Base-by-base conservation (phyloP, 2,329 filamentous ascomycete genomes). In the Cercospora zeae-maydis region DNA sequence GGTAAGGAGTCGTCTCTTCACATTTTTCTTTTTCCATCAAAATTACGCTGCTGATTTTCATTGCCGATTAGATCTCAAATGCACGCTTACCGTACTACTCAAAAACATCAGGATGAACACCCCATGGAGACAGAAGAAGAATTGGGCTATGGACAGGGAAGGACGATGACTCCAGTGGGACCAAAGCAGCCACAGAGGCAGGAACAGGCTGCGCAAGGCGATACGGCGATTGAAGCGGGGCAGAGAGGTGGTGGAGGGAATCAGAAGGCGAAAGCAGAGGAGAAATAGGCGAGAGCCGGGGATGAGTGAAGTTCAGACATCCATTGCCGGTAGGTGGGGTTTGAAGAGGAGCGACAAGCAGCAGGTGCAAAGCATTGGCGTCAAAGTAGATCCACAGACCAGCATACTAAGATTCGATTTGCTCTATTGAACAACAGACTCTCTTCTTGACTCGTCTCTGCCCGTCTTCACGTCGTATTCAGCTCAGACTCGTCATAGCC, bases 131-230 rank as follows among this genome's bases (percentile, higher is more conserved):
- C 54, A 27, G 54, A 62, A n/a, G 34, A 62, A 21, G 34, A 21
- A 8, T 33, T 56, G 9, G 30, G 37, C 1, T 58, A 58, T 16
- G 54, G 60, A 39, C 31, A 58, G n/a, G 47, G 55, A 2, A 53
- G 42, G 21, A 58, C 55, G 1, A 34, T 53, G 33, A 58, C 60
- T 13, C 55, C 60, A 1, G 47, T 58, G 21, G 19, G 36, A 21
- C 45, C 60, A 9, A 31, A 56, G 30, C 33, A 62, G 27, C 36
- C 16, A 13, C 19, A 47, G 47, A 30, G 16, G 33, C 47, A 42
- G 34, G 60, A 59, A 14, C 54, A 58, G 47, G 16, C 37, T 30
- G 60, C 60, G 45, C 55, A 58, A 16, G 55, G 55, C 10, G 6
- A 45, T 21, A 58, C 60, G 4, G 49, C 54, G 31, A 27, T 59